Evolutionary conservation across 2,329 filamentous ascomycete genomes (phyloP).

Genomic region (Fusarium robinianum): DNA sequence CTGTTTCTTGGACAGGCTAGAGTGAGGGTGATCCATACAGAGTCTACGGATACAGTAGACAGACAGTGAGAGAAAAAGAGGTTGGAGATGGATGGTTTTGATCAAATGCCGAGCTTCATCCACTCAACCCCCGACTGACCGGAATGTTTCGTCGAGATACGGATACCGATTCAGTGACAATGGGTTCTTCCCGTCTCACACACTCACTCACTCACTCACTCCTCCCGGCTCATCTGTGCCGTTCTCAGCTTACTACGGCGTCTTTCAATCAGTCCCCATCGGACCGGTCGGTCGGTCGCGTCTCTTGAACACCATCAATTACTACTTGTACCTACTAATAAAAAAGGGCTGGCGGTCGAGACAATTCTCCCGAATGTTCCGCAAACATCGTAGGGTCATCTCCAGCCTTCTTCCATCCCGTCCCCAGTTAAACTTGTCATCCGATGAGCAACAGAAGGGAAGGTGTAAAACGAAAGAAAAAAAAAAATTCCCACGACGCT

Average conservation of each 20-base stretch:
- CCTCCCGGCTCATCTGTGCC: constrained; percentile 2
- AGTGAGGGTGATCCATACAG: neutral
- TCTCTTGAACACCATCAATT: neutral
- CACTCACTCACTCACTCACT: neutral
- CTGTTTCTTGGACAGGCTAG: neutral
- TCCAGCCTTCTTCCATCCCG: too few species aligned
- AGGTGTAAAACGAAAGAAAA: too few species aligned
- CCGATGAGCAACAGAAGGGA: too few species aligned
- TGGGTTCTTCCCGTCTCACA: constrained; percentile 4
- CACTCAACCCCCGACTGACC: too few species aligned
- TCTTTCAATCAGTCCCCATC: too few species aligned
- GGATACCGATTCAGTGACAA: neutral
- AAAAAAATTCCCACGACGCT: too few species aligned
- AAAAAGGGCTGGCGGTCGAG: too few species aligned
- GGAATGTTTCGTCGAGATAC: constrained; percentile 6
- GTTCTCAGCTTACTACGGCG: neutral
- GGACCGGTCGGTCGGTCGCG: constrained; percentile 1
- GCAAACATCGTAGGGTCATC: too few species aligned
- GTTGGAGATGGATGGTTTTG: constrained; percentile 10
- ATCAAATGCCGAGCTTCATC: constrained; percentile 16
- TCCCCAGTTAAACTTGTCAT: too few species aligned
- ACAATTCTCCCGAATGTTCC: too few species aligned
- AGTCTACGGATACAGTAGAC: neutral
- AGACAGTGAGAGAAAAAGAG: constrained; percentile 2
- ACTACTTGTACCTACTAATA: too few species aligned